A percentile compares a stretch with the other conserved stretches of the same genome.
Evolutionary conservation across 2,329 filamentous ascomycete species (phyloP).

Genomic region (Aspergillus ochraceus): DNA sequence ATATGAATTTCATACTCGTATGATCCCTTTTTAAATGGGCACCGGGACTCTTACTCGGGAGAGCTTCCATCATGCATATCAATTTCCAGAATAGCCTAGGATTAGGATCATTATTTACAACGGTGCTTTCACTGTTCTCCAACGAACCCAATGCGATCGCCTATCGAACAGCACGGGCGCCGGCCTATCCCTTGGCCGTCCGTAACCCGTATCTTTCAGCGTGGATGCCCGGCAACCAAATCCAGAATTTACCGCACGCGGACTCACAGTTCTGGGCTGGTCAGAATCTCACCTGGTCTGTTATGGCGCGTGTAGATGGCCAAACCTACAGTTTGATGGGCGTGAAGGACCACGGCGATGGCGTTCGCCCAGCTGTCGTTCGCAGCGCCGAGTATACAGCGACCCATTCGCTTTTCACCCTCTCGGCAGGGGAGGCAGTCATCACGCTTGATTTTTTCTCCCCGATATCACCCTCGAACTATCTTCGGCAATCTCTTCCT

Average conservation of each 20-base stretch:
- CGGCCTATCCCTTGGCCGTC: conserved; percentile 47
- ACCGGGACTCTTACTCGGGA: background rate
- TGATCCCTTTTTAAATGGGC: background rate
- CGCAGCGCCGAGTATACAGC: conserved; percentile 41
- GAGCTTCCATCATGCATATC: conserved; percentile 11
- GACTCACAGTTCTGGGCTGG: conserved; percentile 47
- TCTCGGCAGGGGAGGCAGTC: conserved; percentile 36
- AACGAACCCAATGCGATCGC: conserved; percentile 10
- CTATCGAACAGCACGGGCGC: conserved; percentile 34
- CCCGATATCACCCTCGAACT: conserved; percentile 44
- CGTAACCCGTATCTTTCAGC: conserved; percentile 45
- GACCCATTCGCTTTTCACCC: conserved; percentile 43
- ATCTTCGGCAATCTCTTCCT: conserved; percentile 45
- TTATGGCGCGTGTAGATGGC: conserved; percentile 44
- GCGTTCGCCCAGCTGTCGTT: conserved; percentile 34
- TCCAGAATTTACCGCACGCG: conserved; percentile 37
- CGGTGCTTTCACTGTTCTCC: conserved; percentile 16
- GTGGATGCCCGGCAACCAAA: conserved; percentile 46
- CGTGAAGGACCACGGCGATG: conserved; percentile 26
- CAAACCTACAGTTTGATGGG: conserved; percentile 46
- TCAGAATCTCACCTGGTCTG: conserved; percentile 42
- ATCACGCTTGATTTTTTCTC: conserved; percentile 48
- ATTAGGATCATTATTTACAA: conserved; percentile 24
- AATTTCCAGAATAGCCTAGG: conserved; percentile 17
- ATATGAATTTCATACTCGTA: background rate